A percentile compares a stretch with the other conserved stretches of the same genome.
Evolutionary conservation across 2,329 filamentous ascomycete genomes (phyloP).

Genomic region (Elsinoe arachidis): DNA sequence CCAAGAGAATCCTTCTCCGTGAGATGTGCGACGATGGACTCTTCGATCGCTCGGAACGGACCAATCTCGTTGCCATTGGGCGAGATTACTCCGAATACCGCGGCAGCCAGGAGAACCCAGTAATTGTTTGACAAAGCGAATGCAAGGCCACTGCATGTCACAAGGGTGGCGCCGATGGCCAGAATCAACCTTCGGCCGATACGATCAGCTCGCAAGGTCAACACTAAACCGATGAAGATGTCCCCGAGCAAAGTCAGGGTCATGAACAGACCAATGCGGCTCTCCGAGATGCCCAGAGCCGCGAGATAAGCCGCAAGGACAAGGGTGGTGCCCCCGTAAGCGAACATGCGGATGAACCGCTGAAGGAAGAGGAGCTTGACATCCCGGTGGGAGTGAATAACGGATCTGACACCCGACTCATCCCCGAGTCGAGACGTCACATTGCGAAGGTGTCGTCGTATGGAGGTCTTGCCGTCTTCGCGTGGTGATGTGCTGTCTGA

Average conservation of each 20-base stretch:
- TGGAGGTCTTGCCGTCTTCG: not conserved
- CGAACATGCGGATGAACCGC: conserved; percentile 47
- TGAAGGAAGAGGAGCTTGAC: conserved; percentile 14
- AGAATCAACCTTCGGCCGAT: conserved; percentile 25
- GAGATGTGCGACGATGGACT: conserved; percentile 27
- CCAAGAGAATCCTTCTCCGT: conserved; percentile 19
- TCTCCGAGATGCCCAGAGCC: conserved; percentile 23
- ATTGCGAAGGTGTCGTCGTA: not conserved
- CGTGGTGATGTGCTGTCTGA: not conserved
- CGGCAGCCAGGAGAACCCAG: conserved; percentile 25
- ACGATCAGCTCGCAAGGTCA: conserved; percentile 26
- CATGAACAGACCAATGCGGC: conserved; percentile 29
- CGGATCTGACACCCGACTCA: not conserved
- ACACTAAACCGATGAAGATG: conserved; percentile 23
- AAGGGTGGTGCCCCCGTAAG: conserved; percentile 44
- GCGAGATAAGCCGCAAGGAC: conserved; percentile 27
- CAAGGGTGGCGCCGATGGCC: conserved; percentile 22
- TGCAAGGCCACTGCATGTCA: conserved; percentile 23
- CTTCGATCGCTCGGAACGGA: conserved; percentile 28
- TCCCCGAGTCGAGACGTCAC: not conserved
- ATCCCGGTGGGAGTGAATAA: conserved; percentile 3
- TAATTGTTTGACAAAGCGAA: conserved; percentile 24
- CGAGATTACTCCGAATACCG: conserved; percentile 27
- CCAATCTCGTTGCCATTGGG: conserved; percentile 30
- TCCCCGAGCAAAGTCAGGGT: conserved; percentile 28